Evolutionary conservation across 441 rosid species (phyloP), one percentile per base, ranked within the genome.

Genomic region (Brassica balearica): DNA sequence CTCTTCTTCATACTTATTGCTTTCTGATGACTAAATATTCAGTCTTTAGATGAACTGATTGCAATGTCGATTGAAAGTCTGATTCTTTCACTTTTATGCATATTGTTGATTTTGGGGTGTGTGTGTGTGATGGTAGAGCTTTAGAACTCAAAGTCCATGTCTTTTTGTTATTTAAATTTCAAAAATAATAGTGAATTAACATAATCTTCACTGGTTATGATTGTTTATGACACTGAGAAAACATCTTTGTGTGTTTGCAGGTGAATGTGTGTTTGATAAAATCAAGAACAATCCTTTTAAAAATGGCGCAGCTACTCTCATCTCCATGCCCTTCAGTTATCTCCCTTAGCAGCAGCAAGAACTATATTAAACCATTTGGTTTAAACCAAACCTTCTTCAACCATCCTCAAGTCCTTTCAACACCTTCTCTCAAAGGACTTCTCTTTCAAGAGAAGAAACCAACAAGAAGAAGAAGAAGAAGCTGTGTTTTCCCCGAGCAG

Each of bases 271-370:
- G 2, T 83, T 25, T 69, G 38, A 61, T 68, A n/a, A 61, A 66
- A 66, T 70, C 71, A 41, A 56, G 62, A 84, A 22, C 48, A 63
- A 63, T 43, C 72, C 9, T 6, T 5, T 51, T 34, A 58, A 71
- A 14, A 56, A 94, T 94, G 98, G 86, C 94, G 62, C 88, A 88
- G 77, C 74, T 90, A 73, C 86, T 91, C 51, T 87, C 96, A 15
- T 74, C 88, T 71, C 84, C 97, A 19, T 81, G 84, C 85, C 87
- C 86, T 59, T 81, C 87, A 62, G 83, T 84, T 71, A 69, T 91
- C 72, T 76, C 87, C 2, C 74, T 84, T 65, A 62, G 82, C 80
- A 70, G 72, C 79, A 64, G 10, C 79, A 80, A 56, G 65, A 69
- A 14, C 8, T 75, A 73, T 1, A 19, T 80, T 72, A 83, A 73